phyloP scores from a whole-genome alignment of 495 filamentous ascomycete genomes.

The Podospora anserina region DNA sequence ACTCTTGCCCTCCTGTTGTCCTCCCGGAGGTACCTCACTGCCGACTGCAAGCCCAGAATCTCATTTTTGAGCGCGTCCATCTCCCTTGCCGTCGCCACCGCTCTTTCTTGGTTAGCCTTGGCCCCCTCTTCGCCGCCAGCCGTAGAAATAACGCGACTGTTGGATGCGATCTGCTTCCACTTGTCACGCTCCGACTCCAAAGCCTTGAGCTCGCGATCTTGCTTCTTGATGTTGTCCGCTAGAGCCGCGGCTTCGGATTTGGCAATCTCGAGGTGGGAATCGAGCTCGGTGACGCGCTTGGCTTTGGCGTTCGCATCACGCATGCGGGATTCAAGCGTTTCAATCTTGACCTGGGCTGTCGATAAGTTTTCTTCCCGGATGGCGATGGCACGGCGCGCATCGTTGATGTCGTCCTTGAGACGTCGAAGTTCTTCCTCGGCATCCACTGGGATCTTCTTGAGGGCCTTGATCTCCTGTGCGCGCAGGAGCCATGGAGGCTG shows the following conservation, averaged over 20 bases:
- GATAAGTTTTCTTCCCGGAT: conserved; percentile 64
- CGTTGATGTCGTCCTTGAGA: conserved; percentile 69
- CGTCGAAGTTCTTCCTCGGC: conserved; percentile 74
- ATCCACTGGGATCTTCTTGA: conserved; percentile 73
- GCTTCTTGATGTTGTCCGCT: conserved; percentile 61
- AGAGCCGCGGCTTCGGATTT: conserved; percentile 54
- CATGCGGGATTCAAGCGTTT: conserved; percentile 78
- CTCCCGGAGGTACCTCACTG: conserved; percentile 74
- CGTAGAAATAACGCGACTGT: conserved; percentile 52
- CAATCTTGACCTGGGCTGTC: conserved; percentile 82
- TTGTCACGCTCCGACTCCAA: conserved; percentile 67
- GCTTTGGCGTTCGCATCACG: conserved; percentile 72
- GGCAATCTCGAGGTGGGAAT: conserved; percentile 56
- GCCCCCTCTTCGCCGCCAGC: conserved; percentile 45
- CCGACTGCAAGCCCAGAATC: conserved; percentile 66
- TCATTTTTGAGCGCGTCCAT: conserved; percentile 69
- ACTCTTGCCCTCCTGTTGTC: conserved; percentile 67
- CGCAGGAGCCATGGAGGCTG: conserved; percentile 79
- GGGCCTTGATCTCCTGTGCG: conserved; percentile 69
- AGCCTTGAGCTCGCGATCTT: conserved; percentile 54
- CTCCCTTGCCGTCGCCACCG: conserved; percentile 68
- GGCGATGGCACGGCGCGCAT: conserved; percentile 60
- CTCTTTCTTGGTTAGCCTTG: conserved; percentile 54
- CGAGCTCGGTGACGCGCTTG: conserved; percentile 61
- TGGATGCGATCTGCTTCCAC: conserved; percentile 69